Percentiles rank a stretch among this genome's conserved stretches.
Evolutionary conservation across 805 yeast species (phyloP).

Genomic region (Torulaspora indica): DNA sequence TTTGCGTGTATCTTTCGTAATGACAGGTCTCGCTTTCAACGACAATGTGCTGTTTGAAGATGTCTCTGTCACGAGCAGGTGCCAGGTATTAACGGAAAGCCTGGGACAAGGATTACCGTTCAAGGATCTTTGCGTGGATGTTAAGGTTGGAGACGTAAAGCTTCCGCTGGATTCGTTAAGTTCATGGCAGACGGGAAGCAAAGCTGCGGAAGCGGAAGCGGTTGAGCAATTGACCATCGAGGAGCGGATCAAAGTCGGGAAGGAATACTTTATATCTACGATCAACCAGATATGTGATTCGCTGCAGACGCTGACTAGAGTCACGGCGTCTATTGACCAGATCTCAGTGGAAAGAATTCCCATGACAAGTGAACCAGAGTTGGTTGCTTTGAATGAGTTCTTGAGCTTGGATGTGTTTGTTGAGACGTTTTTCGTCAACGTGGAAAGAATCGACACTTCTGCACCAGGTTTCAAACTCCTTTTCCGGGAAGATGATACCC

Average conservation of each 20-base stretch:
- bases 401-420: constrained; percentile 23
- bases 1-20: neutral
- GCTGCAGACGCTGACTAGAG: constrained; percentile 15
- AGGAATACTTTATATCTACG: neutral
- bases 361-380: constrained; percentile 20
- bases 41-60: constrained; percentile 11
- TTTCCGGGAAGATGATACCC: constrained; percentile 41
- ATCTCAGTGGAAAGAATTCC: constrained; percentile 22
- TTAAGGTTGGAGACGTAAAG: constrained; percentile 22
- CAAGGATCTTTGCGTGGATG: constrained; percentile 15
- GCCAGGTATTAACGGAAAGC: constrained; percentile 4
- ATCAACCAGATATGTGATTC: constrained; percentile 6
- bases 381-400: constrained; percentile 20
- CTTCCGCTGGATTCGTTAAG: constrained; percentile 14
- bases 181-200: neutral
- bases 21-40: constrained; percentile 1
- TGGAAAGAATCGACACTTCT: constrained; percentile 30
- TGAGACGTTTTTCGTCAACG: constrained; percentile 28
- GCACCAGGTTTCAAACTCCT: constrained; percentile 47
- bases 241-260: constrained; percentile 2
- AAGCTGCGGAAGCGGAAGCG: neutral
- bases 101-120: constrained; percentile 9
- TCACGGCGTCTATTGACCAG: constrained; percentile 26
- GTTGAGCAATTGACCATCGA: constrained; percentile 1
- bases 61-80: constrained; percentile 7